Conservation (phyloP, 768 basidiomycete species). For the Termitomyces sp. region DNA sequence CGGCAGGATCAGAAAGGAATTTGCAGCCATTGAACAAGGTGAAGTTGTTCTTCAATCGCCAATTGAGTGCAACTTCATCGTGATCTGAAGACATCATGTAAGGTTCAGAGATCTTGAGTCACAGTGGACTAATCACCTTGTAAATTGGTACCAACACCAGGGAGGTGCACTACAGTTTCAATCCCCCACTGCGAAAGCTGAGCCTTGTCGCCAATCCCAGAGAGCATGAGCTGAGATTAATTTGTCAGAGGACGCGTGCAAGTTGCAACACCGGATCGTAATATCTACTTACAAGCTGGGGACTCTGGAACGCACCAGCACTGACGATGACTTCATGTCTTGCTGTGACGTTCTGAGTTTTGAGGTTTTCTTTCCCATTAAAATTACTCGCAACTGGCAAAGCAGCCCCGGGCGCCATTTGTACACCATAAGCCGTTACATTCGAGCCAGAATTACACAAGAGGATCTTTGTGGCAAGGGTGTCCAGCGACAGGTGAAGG, state of each 20-base stretch:
- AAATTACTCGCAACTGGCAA: conserved; percentile 25
- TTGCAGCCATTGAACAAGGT: conserved; percentile 23
- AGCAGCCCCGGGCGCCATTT: conserved; percentile 19
- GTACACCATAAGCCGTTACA: conserved; percentile 21
- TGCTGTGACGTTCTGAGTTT: conserved; percentile 17
- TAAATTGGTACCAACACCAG: conserved; percentile 34
- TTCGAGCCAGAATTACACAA: conserved; percentile 14
- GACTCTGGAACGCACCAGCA: conserved; percentile 25
- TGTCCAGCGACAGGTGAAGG: conserved; percentile 20
- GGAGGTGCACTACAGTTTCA: conserved; percentile 23
- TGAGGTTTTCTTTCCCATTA: conserved; percentile 15
- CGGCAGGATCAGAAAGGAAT: conserved; percentile 20
- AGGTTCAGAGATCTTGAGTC: not conserved
- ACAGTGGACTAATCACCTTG: conserved; percentile 20
- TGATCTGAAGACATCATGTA: conserved; percentile 18
- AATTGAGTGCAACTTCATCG: conserved; percentile 27
- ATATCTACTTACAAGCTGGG: conserved; percentile 20
- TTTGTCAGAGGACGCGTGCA: not conserved
- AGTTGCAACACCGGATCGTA: no score
- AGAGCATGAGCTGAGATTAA: conserved; percentile 24
- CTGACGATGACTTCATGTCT: conserved; percentile 25
- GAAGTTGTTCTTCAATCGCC: conserved; percentile 25
- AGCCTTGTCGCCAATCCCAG: conserved; percentile 28
- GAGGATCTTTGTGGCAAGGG: conserved; percentile 22
- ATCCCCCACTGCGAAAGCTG: conserved; percentile 23